Conservation (phyloP, 2,329 filamentous ascomycete species). For the Claviceps maximensis region DNA sequence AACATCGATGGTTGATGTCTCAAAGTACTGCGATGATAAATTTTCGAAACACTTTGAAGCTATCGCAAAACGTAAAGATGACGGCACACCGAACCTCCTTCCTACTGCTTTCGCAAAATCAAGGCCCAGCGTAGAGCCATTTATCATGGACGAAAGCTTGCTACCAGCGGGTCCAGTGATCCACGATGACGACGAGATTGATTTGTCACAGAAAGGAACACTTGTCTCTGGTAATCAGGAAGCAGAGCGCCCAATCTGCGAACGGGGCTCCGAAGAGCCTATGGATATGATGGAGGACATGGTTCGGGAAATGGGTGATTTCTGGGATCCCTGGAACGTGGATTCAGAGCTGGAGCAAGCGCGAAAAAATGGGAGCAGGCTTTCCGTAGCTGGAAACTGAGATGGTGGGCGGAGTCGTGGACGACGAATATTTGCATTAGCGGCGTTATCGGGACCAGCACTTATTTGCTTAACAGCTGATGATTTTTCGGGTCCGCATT, state of each 20-base stretch:
- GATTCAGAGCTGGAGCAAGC: constrained; percentile 22
- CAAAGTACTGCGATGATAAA: constrained; percentile 19
- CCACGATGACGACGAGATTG: neutral
- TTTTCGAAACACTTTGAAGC: constrained; percentile 36
- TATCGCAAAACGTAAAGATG: constrained; percentile 23
- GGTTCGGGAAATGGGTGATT: constrained; percentile 23
- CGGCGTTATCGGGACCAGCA: neutral
- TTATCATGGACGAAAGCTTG: constrained; percentile 15
- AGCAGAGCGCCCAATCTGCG: constrained; percentile 3
- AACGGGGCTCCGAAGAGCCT: constrained; percentile 16
- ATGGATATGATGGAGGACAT: constrained; percentile 24
- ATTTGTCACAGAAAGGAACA: neutral
- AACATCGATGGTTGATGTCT: constrained; percentile 19
- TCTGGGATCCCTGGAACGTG: constrained; percentile 22
- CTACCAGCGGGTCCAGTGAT: constrained; percentile 12
- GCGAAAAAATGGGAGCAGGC: constrained; percentile 8
- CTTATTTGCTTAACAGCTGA: neutral
- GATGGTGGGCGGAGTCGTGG: neutral
- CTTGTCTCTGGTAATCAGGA: neutral
- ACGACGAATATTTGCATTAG: neutral
- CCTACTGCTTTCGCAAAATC: constrained; percentile 28
- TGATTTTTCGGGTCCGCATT: neutral
- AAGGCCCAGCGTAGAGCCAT: constrained; percentile 12
- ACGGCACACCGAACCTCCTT: constrained; percentile 20
- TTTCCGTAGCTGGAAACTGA: neutral